phyloP scores from a whole-genome alignment of 176 grass and related monocot genomes.

The Otatea glauca region DNA sequence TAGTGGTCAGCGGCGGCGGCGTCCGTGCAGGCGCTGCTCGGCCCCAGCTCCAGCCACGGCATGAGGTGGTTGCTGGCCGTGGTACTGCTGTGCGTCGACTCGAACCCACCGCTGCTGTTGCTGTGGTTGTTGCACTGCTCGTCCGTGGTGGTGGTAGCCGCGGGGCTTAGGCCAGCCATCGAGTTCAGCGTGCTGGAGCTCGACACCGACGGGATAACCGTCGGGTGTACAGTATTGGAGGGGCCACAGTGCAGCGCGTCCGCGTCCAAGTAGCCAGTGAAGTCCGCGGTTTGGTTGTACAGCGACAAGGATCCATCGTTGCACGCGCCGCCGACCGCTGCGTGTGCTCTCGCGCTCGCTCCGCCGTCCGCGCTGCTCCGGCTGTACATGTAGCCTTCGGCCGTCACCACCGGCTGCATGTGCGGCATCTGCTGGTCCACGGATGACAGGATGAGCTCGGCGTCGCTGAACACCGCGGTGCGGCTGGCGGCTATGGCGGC shows the following conservation, averaged over 20 bases:
- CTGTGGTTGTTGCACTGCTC: conserved; percentile 39
- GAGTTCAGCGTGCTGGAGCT: conserved; percentile 60
- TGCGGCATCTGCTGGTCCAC: conserved; percentile 2
- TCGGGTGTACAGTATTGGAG: background rate
- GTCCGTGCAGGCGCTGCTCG: conserved; percentile 6
- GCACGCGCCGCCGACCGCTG: background rate
- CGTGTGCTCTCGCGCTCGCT: background rate
- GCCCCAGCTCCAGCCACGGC: conserved; percentile 56
- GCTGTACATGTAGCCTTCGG: conserved; percentile 51
- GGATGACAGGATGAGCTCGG: conserved; percentile 53
- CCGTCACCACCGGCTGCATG: conserved; percentile 6
- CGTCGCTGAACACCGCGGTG: conserved; percentile 53
- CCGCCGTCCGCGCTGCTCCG: conserved; percentile 3
- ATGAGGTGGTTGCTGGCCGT: conserved; percentile 2
- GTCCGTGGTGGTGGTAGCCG: conserved; percentile 25
- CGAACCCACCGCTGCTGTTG: conserved; percentile 33
- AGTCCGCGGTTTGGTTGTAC: conserved; percentile 38
- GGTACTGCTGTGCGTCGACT: conserved; percentile 11
- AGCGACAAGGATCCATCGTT: conserved; percentile 37
- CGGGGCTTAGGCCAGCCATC: conserved; percentile 56
- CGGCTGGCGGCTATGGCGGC: background rate
- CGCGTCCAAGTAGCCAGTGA: conserved; percentile 41
- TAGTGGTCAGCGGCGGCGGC: conserved; percentile 37
- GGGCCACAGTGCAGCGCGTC: conserved; percentile 24
- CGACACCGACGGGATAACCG: conserved; percentile 51